Percentiles rank a stretch among this genome's conserved stretches.
Conservation (phyloP, 768 basidiomycete species). For the Boletus rubroflammeus region DNA sequence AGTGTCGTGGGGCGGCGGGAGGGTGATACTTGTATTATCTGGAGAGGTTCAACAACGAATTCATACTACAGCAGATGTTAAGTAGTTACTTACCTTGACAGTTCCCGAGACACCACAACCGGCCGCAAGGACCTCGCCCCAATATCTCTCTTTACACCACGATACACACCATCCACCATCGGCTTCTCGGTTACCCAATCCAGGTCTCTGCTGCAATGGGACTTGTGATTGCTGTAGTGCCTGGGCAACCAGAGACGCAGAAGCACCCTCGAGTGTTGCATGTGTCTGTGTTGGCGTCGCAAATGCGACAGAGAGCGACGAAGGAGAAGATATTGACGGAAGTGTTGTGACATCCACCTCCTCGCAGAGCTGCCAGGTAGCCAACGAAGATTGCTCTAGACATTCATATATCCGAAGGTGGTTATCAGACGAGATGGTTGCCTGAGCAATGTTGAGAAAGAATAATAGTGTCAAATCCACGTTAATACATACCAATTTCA, state of each 20-base stretch:
- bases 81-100: conserved; percentile 58
- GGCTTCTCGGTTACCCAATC: conserved; percentile 68
- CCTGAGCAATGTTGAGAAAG: conserved; percentile 42
- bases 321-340: conserved; percentile 38
- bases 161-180: conserved; percentile 91
- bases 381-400: conserved; percentile 65
- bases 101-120: conserved; percentile 67
- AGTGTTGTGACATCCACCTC: conserved; percentile 71
- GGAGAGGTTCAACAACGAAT: conserved; percentile 4
- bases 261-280: conserved; percentile 49
- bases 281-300: conserved; percentile 70
- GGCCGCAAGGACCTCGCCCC: conserved; percentile 87
- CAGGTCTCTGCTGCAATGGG: conserved; percentile 36
- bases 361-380: conserved; percentile 72
- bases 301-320: conserved; percentile 54
- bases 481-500: conserved; percentile 67
- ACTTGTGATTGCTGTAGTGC: conserved; percentile 53
- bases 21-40: conserved; percentile 74
- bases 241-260: conserved; percentile 59
- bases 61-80: background rate
- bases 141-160: conserved; percentile 96
- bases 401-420: conserved; percentile 88
- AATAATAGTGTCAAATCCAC: background rate
- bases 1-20: conserved; percentile 65
- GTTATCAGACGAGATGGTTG: conserved; percentile 85